phyloP scores from a whole-genome alignment of 2,329 filamentous ascomycete genomes.

The Eurotiales sp. region DNA sequence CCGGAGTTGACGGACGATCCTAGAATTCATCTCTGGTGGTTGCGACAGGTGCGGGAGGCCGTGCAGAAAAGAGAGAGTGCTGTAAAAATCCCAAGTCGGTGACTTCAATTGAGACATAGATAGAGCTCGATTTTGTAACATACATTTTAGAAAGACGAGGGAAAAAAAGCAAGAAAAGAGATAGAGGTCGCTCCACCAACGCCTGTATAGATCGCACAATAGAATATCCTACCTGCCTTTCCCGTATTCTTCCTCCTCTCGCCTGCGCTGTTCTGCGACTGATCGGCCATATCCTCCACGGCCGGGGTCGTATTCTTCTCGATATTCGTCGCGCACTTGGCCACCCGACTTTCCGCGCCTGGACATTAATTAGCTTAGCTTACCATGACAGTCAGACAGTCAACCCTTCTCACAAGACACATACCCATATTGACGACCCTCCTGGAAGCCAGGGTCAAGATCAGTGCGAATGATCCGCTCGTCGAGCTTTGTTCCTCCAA shows the following conservation, averaged over 20 bases:
- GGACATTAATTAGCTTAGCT: slow-evolving; percentile 21
- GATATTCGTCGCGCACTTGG: slow-evolving; percentile 95
- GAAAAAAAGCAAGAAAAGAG: neutral
- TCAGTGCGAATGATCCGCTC: slow-evolving; percentile 95
- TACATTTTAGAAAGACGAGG: neutral
- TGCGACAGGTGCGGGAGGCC: slow-evolving; percentile 62
- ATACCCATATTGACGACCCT: slow-evolving; percentile 88
- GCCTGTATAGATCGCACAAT: slow-evolving; percentile 26
- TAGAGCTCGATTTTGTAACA: slow-evolving; percentile 20
- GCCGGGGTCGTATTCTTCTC: slow-evolving; percentile 94
- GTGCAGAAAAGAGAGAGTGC: slow-evolving; percentile 23
- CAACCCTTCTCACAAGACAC: too few relatives aligned
- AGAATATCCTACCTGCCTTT: slow-evolving; percentile 46
- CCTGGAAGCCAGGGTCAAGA: slow-evolving; percentile 90
- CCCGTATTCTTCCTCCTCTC: slow-evolving; percentile 58
- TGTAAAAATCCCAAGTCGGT: slow-evolving; percentile 17
- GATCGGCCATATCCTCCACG: slow-evolving; percentile 84
- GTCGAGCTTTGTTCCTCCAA: slow-evolving; percentile 95
- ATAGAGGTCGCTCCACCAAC: slow-evolving; percentile 20
- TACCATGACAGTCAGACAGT: too few relatives aligned
- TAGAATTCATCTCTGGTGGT: slow-evolving; percentile 91
- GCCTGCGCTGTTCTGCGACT: slow-evolving; percentile 60
- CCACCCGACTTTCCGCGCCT: slow-evolving; percentile 88
- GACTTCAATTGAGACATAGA: neutral
- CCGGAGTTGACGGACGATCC: slow-evolving; percentile 86